These are phyloP conservation scores for Russula foetens DNA, from an alignment of 768 basidiomycete genomes.

Conservation along the genomic window DNA sequence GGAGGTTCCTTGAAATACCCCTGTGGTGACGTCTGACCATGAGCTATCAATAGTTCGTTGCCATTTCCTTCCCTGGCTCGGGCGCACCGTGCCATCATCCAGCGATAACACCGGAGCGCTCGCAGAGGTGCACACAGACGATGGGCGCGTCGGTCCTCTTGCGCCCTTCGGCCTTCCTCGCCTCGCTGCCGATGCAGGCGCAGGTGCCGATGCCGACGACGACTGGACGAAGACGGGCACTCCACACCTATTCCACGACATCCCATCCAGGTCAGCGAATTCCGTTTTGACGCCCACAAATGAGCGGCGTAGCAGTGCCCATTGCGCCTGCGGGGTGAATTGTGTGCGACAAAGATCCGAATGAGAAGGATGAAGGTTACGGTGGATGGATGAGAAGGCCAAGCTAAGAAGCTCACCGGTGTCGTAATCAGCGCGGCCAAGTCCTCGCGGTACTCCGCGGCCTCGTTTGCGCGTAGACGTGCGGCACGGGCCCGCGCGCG, in stretches of 20 bases:
- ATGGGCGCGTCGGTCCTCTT: neutral
- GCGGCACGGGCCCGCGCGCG: slow-evolving; percentile 9
- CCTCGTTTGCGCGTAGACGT: slow-evolving; percentile 12
- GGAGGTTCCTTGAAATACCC: too few relatives aligned
- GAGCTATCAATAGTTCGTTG: neutral
- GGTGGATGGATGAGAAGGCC: neutral
- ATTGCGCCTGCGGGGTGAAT: slow-evolving; percentile 23
- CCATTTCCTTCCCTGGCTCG: neutral
- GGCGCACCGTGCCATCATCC: slow-evolving; percentile 6
- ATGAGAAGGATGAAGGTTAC: neutral
- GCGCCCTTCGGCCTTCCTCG: too few relatives aligned
- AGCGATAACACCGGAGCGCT: neutral
- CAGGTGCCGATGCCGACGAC: too few relatives aligned
- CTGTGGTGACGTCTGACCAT: too few relatives aligned
- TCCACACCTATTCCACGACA: slow-evolving; percentile 39
- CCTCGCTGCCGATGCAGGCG: neutral
- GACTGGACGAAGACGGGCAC: neutral
- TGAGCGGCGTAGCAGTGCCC: slow-evolving; percentile 30
- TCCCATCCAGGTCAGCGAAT: slow-evolving; percentile 53
- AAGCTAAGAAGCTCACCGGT: slow-evolving; percentile 11
- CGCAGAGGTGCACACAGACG: neutral
- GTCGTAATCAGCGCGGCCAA: slow-evolving; percentile 13
- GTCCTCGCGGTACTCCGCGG: slow-evolving; percentile 9
- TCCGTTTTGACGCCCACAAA: slow-evolving; percentile 53
- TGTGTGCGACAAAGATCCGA: neutral